A percentile compares a stretch with the other conserved stretches of the same genome.
phyloP scores from a whole-genome alignment of 2,329 filamentous ascomycete species.

The Cadophora malorum region DNA sequence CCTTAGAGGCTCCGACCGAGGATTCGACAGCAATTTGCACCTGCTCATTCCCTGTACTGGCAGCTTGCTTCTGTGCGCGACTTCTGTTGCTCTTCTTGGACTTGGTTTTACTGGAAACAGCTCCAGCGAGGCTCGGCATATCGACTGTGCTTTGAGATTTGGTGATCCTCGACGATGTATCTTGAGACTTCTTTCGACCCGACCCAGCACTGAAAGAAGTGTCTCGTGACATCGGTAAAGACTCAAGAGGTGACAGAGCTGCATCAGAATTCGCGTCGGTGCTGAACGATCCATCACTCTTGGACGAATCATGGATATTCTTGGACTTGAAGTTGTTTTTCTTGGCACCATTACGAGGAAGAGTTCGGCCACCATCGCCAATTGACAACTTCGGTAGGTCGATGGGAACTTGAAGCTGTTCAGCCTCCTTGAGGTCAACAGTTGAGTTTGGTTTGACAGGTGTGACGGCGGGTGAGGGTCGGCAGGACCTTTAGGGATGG shows the following conservation, averaged over 20 bases:
- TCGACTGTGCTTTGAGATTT: constrained; percentile 15
- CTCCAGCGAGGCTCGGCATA: background rate
- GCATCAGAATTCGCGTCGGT: constrained; percentile 22
- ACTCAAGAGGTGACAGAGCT: constrained; percentile 14
- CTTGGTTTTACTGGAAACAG: background rate
- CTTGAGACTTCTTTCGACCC: constrained; percentile 29
- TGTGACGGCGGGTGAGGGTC: constrained; percentile 18
- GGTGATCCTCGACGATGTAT: background rate
- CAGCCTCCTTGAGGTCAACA: background rate
- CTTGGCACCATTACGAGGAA: background rate
- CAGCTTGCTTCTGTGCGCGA: background rate
- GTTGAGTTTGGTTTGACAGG: constrained; percentile 5
- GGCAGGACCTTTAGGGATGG: constrained; percentile 4
- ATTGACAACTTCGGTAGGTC: background rate
- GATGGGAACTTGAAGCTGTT: background rate
- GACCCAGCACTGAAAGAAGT: constrained; percentile 27
- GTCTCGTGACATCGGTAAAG: background rate
- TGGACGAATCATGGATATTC: constrained; percentile 8
- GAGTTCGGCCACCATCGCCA: background rate
- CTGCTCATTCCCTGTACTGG: background rate
- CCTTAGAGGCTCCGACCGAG: background rate
- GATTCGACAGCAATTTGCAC: background rate
- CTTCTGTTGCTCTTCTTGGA: background rate
- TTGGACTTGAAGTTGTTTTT: constrained; percentile 24
- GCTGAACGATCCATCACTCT: constrained; percentile 18